These are phyloP conservation scores for Ilex asprella DNA, from an alignment of 257 asterid genomes.

Conservation along the genomic window DNA sequence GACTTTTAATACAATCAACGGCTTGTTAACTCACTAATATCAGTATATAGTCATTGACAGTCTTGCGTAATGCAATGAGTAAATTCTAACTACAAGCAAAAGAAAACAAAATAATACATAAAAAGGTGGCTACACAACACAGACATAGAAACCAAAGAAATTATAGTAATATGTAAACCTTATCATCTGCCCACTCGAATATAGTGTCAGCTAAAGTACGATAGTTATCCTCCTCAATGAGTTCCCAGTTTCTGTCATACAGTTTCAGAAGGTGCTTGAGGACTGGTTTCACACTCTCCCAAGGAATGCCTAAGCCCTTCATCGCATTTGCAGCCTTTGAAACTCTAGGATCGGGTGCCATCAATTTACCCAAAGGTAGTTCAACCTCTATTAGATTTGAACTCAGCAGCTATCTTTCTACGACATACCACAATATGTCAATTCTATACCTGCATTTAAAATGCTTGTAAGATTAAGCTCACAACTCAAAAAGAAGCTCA, in stretches of 20 bases:
- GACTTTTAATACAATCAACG: neutral
- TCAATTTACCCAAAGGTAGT: neutral
- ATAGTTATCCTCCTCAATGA: constrained; percentile 54
- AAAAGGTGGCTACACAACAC: neutral
- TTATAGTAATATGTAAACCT: constrained; percentile 24
- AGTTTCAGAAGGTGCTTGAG: constrained; percentile 37
- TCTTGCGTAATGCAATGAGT: too few species aligned
- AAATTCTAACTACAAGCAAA: neutral
- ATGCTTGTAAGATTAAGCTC: too few species aligned
- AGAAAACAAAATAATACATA: neutral
- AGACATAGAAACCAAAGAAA: neutral
- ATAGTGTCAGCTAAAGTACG: constrained; percentile 59
- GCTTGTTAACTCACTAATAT: neutral
- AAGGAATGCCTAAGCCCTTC: constrained; percentile 36
- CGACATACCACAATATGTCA: too few species aligned
- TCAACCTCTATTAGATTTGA: too few species aligned
- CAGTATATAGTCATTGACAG: neutral
- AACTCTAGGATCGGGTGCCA: constrained; percentile 23
- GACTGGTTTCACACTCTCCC: constrained; percentile 34
- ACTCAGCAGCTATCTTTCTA: too few species aligned
- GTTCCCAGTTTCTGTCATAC: constrained; percentile 35
- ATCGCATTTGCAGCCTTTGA: constrained; percentile 37
- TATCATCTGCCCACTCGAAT: constrained; percentile 43
- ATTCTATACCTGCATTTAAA: too few species aligned
- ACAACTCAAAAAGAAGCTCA: too few species aligned